Base-by-base conservation (phyloP, 345 rosid genomes). In the Citrus glauca region DNA sequence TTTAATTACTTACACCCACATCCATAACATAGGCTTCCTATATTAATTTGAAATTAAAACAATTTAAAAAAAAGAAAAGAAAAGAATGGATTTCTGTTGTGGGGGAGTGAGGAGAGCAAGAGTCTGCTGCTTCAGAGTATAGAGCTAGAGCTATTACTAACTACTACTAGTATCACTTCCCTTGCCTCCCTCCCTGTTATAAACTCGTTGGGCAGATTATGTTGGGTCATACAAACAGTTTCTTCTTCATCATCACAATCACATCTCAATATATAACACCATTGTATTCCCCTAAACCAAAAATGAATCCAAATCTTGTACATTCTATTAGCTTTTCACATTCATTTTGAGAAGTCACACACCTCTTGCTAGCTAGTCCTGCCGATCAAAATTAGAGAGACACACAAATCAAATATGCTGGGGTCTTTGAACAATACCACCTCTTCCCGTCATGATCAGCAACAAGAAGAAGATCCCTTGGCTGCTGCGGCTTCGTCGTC, bases 381-480 rank as follows among this genome's bases (percentile, higher is more conserved):
- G 50, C 17, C 1, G 50, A 13, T 45, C 50, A 3, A 45, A 45
- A 45, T 11, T 13, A 45, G 4, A 13, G 17, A 45, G 50, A 45
- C 0, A 3, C 50, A 13, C 50, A 45, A 13, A 19, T 40, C 30
- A 62, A 61, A 20, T 33, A 80, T 79, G 87, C 69, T 79, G 64
- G 69, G 80, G 33, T 82, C 85, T 45, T 50, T 87, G 70, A 81
- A 73, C 70, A 59, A 59, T 59, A 65, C 35, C 22, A 42, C 69
- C 42, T 82, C 87, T 32, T 68, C 82, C 61, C 78, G 68, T 25
- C 65, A 79, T 65, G 80, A 77, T 68, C 79, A 82, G 9, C 83
- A 78, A 57, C 84, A 79, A 65, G 85, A 80, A 74, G 85, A 81
- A n/a, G 89, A 82, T 30, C 70, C 78, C 74, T 37, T 72, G 5